Percentiles rank a stretch among this genome's conserved stretches.
phyloP scores from a whole-genome alignment of 345 rosid genomes.

The Citropsis articulata region DNA sequence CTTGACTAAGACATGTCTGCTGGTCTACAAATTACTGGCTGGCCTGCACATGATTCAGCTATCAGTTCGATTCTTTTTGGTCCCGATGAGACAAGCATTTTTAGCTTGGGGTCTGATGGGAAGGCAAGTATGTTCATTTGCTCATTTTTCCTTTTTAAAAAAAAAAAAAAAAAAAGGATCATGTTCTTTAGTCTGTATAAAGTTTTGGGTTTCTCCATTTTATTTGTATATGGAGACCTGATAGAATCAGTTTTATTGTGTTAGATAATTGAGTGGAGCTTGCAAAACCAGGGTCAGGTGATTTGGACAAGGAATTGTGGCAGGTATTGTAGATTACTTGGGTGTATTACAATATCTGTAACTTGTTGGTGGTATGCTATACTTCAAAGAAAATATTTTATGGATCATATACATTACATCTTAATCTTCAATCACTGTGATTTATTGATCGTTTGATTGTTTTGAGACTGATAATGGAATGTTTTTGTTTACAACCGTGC shows the following conservation, averaged over 20 bases:
- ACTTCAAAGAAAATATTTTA: background rate
- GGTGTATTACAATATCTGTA: background rate
- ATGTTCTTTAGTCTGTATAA: background rate
- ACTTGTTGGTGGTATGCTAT: background rate
- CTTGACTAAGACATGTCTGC: slow-evolving; percentile 65
- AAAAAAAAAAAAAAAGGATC: background rate
- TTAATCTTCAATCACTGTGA: background rate
- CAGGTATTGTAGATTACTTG: slow-evolving; percentile 35
- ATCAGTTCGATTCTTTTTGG: slow-evolving; percentile 68
- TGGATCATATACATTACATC: background rate
- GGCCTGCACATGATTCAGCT: slow-evolving; percentile 80
- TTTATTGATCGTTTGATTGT: background rate
- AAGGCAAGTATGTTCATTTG: slow-evolving; percentile 35
- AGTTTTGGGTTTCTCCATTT: background rate
- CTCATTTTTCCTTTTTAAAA: background rate
- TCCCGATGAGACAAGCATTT: slow-evolving; percentile 70
- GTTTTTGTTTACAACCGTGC: background rate
- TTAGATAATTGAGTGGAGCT: slow-evolving; percentile 76
- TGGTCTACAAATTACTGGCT: slow-evolving; percentile 70
- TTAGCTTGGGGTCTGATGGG: slow-evolving; percentile 68
- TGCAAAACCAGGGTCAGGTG: slow-evolving; percentile 71
- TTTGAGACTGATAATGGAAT: background rate
- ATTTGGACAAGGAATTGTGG: slow-evolving; percentile 64
- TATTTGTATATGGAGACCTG: slow-evolving; percentile 9
- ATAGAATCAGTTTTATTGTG: slow-evolving; percentile 13